Base-by-base conservation (phyloP, 1,284 basidiomycete species). In the Trametes hirsuta region DNA sequence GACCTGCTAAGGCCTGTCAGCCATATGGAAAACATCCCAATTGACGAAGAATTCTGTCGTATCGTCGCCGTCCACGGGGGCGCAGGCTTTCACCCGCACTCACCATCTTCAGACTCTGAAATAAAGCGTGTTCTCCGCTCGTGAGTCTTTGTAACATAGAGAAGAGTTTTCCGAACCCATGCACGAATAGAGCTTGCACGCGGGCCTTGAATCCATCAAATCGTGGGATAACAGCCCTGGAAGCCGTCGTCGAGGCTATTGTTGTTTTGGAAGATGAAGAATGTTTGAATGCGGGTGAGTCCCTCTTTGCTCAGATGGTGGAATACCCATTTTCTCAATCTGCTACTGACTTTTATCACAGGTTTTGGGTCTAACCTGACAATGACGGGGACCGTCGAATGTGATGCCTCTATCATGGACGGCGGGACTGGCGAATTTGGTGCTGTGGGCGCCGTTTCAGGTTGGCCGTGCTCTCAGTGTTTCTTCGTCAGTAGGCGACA, bases 281-380 rank as follows among this genome's bases (percentile, higher is more conserved):
- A 21, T 74, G 73, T 60, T 75, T 91, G 47, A 92, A 92, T 66
- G 89, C 90, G 71, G 89, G 88, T 87, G 54, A 48, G 36, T 22
- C 34, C 8, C 21, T 12, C 8, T 47, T 34, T 5, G 36, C 12
- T 18, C 30, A 21, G 14, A 47, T 15, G 46, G 6, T 40, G 11
- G 5, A 18, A 6, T 11, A 12, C 11, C 39, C 39, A 40, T 40
- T 2, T 12, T 12, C 10, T 25, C 4, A 24, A 24, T 12, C 22
- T 2, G 25, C n/a, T n/a, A 14, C 15, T 25, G 45, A 51, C 45
- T 35, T 46, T 39, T 36, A 5, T 8, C 9, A 0, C 56, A 88
- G 90, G 90, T 0, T 84, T 81, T 61, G 90, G 91, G 5, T 89
- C 91, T 1, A 93, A 93, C 71, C 75, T 93, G 42, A 91, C 88